Percentiles rank a stretch among this genome's conserved stretches.
phyloP scores from a whole-genome alignment of 441 rosid species.

The Corymbia calophylla region DNA sequence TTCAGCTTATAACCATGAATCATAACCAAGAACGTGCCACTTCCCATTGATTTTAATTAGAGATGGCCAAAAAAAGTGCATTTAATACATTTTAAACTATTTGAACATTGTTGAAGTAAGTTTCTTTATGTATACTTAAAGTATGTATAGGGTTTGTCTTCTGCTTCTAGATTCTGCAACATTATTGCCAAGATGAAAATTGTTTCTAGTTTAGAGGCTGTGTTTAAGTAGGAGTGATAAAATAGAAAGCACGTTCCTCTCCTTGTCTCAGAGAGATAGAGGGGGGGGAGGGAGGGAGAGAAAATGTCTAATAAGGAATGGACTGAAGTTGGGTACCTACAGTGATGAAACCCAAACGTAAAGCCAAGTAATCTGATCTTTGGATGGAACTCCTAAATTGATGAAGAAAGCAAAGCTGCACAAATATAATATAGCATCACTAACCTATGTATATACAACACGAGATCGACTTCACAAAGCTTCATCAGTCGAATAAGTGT shows the following conservation, averaged over 20 bases:
- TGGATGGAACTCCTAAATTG: slow-evolving; percentile 71
- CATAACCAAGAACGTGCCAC: not conserved
- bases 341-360: slow-evolving; percentile 78
- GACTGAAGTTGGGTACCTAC: slow-evolving; percentile 41
- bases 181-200: not conserved
- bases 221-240: not conserved
- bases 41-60: not conserved
- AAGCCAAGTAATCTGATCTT: slow-evolving; percentile 85
- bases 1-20: not conserved
- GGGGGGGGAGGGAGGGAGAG: not conserved
- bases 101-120: not conserved
- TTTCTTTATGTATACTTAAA: not conserved
- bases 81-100: not conserved
- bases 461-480: not conserved
- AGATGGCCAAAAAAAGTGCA: not conserved
- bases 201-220: not conserved
- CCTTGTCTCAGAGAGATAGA: not conserved
- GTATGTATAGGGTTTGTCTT: not conserved
- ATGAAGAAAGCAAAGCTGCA: slow-evolving; percentile 88
- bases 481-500: not conserved
- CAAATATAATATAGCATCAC: not conserved
- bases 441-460: not conserved
- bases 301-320: not conserved
- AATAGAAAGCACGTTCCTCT: not conserved
- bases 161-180: not conserved